phyloP scores from a whole-genome alignment of 2,329 filamentous ascomycete genomes.

The Pseudogymnoascus sp. region DNA sequence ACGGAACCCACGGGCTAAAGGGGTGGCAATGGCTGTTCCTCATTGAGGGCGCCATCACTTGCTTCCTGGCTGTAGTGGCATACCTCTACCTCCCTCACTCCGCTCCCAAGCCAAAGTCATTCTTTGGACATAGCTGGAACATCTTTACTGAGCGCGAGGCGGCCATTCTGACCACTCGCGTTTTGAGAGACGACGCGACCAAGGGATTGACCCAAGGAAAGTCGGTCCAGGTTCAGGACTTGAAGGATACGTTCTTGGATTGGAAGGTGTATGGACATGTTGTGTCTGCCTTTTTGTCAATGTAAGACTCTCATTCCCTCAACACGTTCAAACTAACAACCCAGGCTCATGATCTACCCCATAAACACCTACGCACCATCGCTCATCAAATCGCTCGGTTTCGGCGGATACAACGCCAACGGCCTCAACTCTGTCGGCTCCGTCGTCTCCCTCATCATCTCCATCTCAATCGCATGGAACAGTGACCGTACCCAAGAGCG shows the following conservation, averaged over 20 bases:
- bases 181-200: not conserved
- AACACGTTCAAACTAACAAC: not conserved
- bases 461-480: conserved; percentile 8
- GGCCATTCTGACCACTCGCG: conserved; percentile 11
- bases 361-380: conserved; percentile 13
- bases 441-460: conserved; percentile 12
- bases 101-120: conserved; percentile 20
- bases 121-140: not conserved
- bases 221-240: not conserved
- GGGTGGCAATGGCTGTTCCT: conserved; percentile 13
- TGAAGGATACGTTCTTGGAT: conserved; percentile 9
- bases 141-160: conserved; percentile 19
- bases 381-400: not conserved
- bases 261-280: not conserved
- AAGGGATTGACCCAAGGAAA: not conserved
- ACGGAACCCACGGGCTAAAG: conserved; percentile 7
- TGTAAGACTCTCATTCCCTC: not conserved
- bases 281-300: conserved; percentile 10
- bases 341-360: conserved; percentile 10
- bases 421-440: conserved; percentile 3
- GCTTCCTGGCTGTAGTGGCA: conserved; percentile 11
- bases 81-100: conserved; percentile 23
- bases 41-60: conserved; percentile 10
- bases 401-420: not conserved
- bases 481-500: conserved; percentile 10